phyloP scores from a whole-genome alignment of 2,329 filamentous ascomycete species.

The Pseudovirgaria hyperparasitica region DNA sequence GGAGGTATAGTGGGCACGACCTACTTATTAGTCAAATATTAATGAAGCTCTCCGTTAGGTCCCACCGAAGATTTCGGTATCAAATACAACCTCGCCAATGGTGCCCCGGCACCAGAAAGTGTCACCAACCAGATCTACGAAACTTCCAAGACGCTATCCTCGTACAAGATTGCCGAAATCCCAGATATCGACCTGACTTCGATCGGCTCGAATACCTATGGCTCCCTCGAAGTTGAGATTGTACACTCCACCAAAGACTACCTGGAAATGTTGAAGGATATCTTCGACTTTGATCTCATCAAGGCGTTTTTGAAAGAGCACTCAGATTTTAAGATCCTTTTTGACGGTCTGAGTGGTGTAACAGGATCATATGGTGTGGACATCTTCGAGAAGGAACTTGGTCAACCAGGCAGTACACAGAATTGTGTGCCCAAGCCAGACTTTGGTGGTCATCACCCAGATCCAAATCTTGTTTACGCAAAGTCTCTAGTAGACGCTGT shows the following conservation, averaged over 20 bases:
- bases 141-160: conserved; percentile 74
- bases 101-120: conserved; percentile 86
- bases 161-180: conserved; percentile 85
- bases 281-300: conserved; percentile 96
- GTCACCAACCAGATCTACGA: conserved; percentile 98
- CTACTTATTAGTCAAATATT: conserved; percentile 1
- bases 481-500: conserved; percentile 89
- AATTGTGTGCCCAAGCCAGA: conserved; percentile 89
- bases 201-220: conserved; percentile 75
- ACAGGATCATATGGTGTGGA: conserved; percentile 90
- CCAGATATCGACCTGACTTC: conserved; percentile 73
- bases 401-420: conserved; percentile 68
- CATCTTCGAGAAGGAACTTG: conserved; percentile 91
- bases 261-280: conserved; percentile 88
- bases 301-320: conserved; percentile 81
- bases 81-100: conserved; percentile 98
- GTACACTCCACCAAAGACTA: conserved; percentile 91
- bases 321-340: conserved; percentile 90
- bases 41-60: conserved; percentile 36
- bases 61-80: conserved; percentile 95
- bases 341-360: conserved; percentile 87
- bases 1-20: conserved; percentile 55
- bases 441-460: conserved; percentile 94
- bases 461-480: conserved; percentile 95
- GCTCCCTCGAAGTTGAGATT: conserved; percentile 82